These are phyloP conservation scores for Aspergillus sp. DNA, from an alignment of 2,329 filamentous ascomycete genomes.

Conservation along the genomic window DNA sequence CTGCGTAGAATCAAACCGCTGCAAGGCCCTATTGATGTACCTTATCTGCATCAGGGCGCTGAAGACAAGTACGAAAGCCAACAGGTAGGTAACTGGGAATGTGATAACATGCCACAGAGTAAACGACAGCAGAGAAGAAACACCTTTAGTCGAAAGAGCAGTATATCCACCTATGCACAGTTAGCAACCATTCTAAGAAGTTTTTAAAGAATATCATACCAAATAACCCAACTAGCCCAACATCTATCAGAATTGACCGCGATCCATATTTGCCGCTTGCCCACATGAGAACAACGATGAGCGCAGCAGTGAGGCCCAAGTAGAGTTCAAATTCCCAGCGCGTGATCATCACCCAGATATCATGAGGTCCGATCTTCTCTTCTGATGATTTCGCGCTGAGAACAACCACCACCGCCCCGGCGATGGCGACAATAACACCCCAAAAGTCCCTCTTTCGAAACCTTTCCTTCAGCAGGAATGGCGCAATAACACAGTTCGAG, in stretches of 20 bases:
- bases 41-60: slow-evolving; percentile 97
- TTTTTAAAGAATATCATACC: slow-evolving; percentile 53
- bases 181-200: slow-evolving; percentile 14
- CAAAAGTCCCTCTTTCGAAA: slow-evolving; percentile 83
- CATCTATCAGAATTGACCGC: slow-evolving; percentile 83
- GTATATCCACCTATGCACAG: slow-evolving; percentile 75
- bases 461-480: slow-evolving; percentile 85
- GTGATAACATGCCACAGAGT: slow-evolving; percentile 85
- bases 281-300: slow-evolving; percentile 79
- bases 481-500: slow-evolving; percentile 95
- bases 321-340: slow-evolving; percentile 90
- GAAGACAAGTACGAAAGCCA: slow-evolving; percentile 74
- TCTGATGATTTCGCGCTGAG: slow-evolving; percentile 87
- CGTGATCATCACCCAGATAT: slow-evolving; percentile 87
- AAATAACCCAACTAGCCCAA: slow-evolving; percentile 90
- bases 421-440: slow-evolving; percentile 84
- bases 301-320: slow-evolving; percentile 68
- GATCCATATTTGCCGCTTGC: slow-evolving; percentile 81
- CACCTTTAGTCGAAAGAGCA: slow-evolving; percentile 92
- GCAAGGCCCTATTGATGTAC: slow-evolving; percentile 86
- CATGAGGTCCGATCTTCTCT: slow-evolving; percentile 83
- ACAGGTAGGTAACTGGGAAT: slow-evolving; percentile 85
- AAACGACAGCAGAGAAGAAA: slow-evolving; percentile 90
- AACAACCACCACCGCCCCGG: slow-evolving; percentile 87
- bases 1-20: slow-evolving; percentile 94